phyloP scores from a whole-genome alignment of 257 asterid genomes.

The Galeopsis tetrahit region DNA sequence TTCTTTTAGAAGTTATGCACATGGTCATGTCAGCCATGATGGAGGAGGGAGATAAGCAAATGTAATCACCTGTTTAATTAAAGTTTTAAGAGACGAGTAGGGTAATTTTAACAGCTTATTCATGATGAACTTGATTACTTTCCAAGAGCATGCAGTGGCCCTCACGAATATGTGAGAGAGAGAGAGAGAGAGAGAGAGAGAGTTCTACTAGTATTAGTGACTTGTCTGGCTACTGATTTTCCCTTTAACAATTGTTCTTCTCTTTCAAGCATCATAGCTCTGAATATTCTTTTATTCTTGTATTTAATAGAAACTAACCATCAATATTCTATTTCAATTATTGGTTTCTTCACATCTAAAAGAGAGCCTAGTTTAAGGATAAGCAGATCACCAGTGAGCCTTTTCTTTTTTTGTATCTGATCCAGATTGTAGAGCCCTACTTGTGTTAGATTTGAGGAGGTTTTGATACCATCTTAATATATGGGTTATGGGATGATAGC shows the following conservation, averaged over 20 bases:
- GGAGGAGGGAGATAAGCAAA: slow-evolving; percentile 5
- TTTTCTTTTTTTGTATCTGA: not conserved
- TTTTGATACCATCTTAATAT: slow-evolving; percentile 21
- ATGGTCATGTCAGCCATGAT: slow-evolving; percentile 1
- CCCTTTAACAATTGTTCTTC: not conserved
- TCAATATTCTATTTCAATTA: not conserved
- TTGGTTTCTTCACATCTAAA: slow-evolving; percentile 1
- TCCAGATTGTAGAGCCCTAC: too few species aligned
- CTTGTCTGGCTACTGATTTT: not conserved
- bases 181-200: not conserved
- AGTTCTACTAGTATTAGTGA: not conserved
- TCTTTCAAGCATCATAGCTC: slow-evolving; percentile 12
- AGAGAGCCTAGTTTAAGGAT: slow-evolving; percentile 14
- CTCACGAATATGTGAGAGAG: not conserved
- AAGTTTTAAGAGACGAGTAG: not conserved
- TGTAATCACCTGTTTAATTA: not conserved
- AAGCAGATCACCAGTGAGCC: not conserved
- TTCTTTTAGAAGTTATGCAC: slow-evolving; percentile 8
- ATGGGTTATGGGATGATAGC: not conserved
- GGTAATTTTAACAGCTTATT: not conserved
- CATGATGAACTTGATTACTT: slow-evolving; percentile 1
- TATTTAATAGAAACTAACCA: not conserved
- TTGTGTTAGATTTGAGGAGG: not conserved
- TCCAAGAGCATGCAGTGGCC: not conserved
- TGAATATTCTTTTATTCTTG: slow-evolving; percentile 10